phyloP scores from a whole-genome alignment of 805 yeast genomes.

The Pichia membranifaciens region DNA sequence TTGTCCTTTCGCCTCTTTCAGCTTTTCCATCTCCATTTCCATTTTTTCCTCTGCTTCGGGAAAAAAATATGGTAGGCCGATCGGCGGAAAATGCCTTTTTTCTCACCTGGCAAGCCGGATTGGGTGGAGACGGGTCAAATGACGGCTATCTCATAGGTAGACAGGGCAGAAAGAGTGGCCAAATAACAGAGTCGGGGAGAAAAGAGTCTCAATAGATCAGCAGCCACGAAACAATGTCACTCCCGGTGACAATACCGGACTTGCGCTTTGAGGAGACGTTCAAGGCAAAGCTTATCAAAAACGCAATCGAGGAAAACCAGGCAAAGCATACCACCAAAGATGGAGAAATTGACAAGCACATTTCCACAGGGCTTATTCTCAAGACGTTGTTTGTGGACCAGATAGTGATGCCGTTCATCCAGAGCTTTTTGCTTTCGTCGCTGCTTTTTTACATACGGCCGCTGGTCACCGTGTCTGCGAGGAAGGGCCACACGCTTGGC shows the following conservation, averaged over 20 bases:
- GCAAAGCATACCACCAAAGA: not conserved
- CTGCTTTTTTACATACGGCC: slow-evolving; percentile 34
- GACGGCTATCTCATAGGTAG: no score
- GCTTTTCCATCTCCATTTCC: not conserved
- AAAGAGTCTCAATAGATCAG: no score
- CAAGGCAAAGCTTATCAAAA: slow-evolving; percentile 31
- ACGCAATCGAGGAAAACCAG: slow-evolving; percentile 17
- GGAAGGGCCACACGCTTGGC: slow-evolving; percentile 1
- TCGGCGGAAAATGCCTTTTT: no score
- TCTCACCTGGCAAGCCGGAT: no score
- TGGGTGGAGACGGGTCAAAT: no score
- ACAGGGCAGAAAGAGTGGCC: no score
- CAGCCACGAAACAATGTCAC: not conserved
- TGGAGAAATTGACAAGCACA: slow-evolving; percentile 11
- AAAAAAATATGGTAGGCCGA: no score
- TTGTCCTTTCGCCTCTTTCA: not conserved
- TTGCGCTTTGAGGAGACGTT: slow-evolving; percentile 63
- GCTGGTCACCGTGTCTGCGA: slow-evolving; percentile 9
- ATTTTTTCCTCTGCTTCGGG: not conserved
- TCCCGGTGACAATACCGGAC: slow-evolving; percentile 43
- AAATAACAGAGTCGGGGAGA: no score
- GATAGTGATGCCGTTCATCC: slow-evolving; percentile 50
- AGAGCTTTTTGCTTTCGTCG: slow-evolving; percentile 44
- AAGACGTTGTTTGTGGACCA: slow-evolving; percentile 49
- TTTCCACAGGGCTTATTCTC: slow-evolving; percentile 36